Conservation (phyloP, 2,329 filamentous ascomycete species). For the Ceratocystis cubensis region DNA sequence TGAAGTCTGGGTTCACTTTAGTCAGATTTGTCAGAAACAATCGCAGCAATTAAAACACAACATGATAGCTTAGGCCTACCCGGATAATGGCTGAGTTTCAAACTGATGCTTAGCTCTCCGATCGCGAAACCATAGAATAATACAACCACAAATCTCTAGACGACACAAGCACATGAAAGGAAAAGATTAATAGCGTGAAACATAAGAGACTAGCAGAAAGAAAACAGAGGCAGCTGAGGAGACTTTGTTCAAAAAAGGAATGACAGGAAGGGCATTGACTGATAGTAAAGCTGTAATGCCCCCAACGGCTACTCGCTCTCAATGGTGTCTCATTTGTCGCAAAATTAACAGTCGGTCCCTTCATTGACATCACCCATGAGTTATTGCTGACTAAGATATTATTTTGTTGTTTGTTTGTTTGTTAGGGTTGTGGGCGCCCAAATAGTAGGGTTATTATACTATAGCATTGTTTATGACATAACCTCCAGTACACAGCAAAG, state of each 20-base stretch:
- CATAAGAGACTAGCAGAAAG: neutral
- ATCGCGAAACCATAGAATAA: constrained; percentile 20
- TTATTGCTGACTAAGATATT: neutral
- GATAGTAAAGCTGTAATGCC: neutral
- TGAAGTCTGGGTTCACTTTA: neutral
- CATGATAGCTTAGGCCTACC: constrained; percentile 7
- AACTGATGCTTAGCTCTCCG: constrained; percentile 14
- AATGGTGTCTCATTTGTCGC: neutral
- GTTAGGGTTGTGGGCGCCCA: neutral
- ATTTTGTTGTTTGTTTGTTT: neutral
- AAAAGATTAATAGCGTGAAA: neutral
- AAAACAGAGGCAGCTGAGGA: neutral
- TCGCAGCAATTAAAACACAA: neutral
- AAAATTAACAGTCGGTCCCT: neutral
- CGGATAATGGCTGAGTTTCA: constrained; percentile 13
- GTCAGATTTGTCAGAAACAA: constrained; percentile 1
- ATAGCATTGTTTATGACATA: too few species aligned
- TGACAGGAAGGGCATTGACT: too few species aligned
- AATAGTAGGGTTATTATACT: neutral
- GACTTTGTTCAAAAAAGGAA: too few species aligned
- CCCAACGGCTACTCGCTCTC: neutral
- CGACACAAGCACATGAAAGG: constrained; percentile 19
- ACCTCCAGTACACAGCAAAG: too few species aligned
- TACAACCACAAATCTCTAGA: constrained; percentile 20
- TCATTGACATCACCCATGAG: neutral